Base-by-base conservation (phyloP, 2,329 filamentous ascomycete species). In the Stachybotrys chlorohalonatus region DNA sequence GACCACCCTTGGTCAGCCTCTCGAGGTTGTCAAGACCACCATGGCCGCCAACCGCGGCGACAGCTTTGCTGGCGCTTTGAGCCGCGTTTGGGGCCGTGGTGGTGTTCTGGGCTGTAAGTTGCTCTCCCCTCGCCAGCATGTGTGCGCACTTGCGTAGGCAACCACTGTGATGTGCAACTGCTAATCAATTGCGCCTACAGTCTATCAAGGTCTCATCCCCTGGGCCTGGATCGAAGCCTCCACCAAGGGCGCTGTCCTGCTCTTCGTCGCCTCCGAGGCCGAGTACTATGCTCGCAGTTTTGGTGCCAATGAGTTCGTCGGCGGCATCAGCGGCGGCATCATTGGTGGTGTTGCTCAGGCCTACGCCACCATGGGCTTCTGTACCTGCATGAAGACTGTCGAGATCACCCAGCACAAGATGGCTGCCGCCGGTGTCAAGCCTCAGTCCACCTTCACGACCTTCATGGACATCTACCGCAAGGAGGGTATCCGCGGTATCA, bases 161-260 rank as follows among this genome's bases (percentile, higher is more conserved):
- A 8, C 46, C 15, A 47, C 24, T 42, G 9, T 13, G 36, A 42
- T 13, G 36, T n/a, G 47, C 17, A 50, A 49, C 32, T 53, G 52
- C 67, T 70, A 58, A 70, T 62, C 49, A 51, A 57, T 46, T 49
- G 46, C 45, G 48, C 62, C 54, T 56, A 61, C 70, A 97, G 93
- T 96, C 81, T 99, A 96, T 82, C 94, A 99, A 81, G 94, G 94
- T 74, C 89, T 99, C 66, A 97, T 99, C 73, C 94, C 94, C 61
- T 96, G 93, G 93, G 94, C 94, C 75, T 99, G 94, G 94, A 97
- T 99, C 77, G 94, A 99, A 83, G 94, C 94, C 71, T 97, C 93
- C 69, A 97, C 94, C 77, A 99, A 99, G 80, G 94, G 94, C 72
- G 94, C 94, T 66, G 94, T 99, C 65, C 89, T 99, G 69, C 89